These are phyloP conservation scores for Metschnikowia kofuensis DNA, from an alignment of 805 yeast genomes.

Conservation along the genomic window DNA sequence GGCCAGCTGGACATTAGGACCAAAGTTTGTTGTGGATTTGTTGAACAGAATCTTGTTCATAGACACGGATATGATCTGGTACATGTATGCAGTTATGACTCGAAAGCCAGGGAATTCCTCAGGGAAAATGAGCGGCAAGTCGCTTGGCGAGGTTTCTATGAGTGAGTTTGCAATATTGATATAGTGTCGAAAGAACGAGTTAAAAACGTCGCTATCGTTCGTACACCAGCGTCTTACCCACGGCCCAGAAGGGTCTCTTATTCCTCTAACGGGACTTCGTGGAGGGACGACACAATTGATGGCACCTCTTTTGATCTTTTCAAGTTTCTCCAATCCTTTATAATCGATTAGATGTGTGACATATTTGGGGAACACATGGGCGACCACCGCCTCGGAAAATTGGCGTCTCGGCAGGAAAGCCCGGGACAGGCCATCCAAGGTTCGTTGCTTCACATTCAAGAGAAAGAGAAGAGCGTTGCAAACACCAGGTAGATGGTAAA, in stretches of 20 bases:
- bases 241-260: conserved; percentile 54
- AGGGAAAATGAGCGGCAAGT: conserved; percentile 3
- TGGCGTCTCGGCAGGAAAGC: background rate
- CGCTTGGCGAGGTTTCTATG: background rate
- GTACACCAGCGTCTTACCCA: conserved; percentile 65
- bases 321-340: conserved; percentile 33
- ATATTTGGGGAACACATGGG: conserved; percentile 25
- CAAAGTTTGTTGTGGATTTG: conserved; percentile 5
- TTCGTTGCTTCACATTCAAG: conserved; percentile 50
- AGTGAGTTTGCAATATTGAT: conserved; percentile 26
- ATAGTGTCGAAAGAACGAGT: conserved; percentile 61
- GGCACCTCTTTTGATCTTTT: conserved; percentile 23
- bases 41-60: conserved; percentile 17
- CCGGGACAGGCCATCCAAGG: conserved; percentile 29
- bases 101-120: conserved; percentile 39
- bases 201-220: conserved; percentile 55
- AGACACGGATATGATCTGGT: conserved; percentile 39
- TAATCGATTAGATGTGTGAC: conserved; percentile 30
- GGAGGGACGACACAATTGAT: conserved; percentile 41
- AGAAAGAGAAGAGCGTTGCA: conserved; percentile 56
- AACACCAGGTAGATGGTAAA: conserved; percentile 51
- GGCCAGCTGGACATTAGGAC: background rate
- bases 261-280: conserved; percentile 44
- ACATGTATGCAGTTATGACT: conserved; percentile 44
- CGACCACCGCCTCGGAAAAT: conserved; percentile 6